Base-by-base conservation (phyloP, 1,284 basidiomycete species). In the Inonotus hispidus region DNA sequence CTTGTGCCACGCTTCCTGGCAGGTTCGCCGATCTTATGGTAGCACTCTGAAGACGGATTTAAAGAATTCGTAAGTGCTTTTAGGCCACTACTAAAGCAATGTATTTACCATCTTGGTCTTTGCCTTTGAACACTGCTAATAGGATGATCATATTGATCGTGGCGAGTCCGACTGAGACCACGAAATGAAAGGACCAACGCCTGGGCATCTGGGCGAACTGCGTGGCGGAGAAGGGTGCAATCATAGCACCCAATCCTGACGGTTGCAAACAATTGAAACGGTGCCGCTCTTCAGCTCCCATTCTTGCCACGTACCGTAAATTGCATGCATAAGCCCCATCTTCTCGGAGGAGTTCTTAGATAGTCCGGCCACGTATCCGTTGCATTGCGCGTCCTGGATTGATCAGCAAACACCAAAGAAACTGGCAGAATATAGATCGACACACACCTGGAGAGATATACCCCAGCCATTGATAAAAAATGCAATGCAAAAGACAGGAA, bases 101-200 rank as follows among this genome's bases (percentile, higher is more conserved):
- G 7, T 49, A 25, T 21, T 1, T 49, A 49, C 47, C 47, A 49
- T 49, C 47, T 10, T 25, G 21, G 27, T 13, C 16, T 16, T 25
- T 49, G 10, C 47, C 47, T 8, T 25, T 19, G 72, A 90, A 88
- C 0, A 84, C 79, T 1, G 68, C 63, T 8, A 78, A 62, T 13
- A 88, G 67, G 2, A 77, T 37, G 6, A 74, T 37, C 0, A 74
- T 71, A 57, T 84, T 87, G 23, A 73, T 57, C 14, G 79, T 54
- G 0, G 84, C 81, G 25, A 90, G 63, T 1, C 79, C 82, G 2
- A 89, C 71, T 0, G 85, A 87, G 10, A 75, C 73, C 8, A 88
- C 73, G 69, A 83, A 91, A 69, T 88, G 84, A 67, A 83, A 83
- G 10, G 85, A 88, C 79, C 84, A 85, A 56, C 71, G 73, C 0